phyloP scores from a whole-genome alignment of 1,284 basidiomycete genomes.

The Cutaneotrichosporon mucoides region DNA sequence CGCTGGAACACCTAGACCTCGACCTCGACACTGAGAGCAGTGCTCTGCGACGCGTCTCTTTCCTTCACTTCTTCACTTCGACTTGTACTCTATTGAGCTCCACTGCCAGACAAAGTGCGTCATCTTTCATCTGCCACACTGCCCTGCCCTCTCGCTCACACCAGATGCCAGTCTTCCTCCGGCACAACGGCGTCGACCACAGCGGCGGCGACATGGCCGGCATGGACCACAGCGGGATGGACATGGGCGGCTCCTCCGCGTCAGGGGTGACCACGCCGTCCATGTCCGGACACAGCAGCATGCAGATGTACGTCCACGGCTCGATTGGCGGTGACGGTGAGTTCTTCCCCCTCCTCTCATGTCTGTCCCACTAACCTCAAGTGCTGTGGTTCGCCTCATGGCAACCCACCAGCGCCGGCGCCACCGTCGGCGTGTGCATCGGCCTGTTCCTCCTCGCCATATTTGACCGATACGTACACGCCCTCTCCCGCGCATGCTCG shows the following conservation, averaged over 20 bases:
- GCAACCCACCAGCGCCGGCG: constrained; percentile 62
- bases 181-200: background rate
- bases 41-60: too few species aligned
- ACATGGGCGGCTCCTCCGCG: too few species aligned
- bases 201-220: background rate
- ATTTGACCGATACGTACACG: constrained; percentile 63
- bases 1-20: too few species aligned
- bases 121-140: too few species aligned
- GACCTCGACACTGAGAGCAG: too few species aligned
- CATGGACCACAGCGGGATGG: background rate
- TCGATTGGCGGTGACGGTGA: constrained; percentile 30
- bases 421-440: constrained; percentile 68
- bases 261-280: too few species aligned
- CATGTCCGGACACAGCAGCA: background rate
- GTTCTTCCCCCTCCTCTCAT: background rate
- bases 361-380: constrained; percentile 10
- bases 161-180: background rate
- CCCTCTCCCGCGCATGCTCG: constrained; percentile 56
- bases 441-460: constrained; percentile 63
- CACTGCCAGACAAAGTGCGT: too few species aligned
- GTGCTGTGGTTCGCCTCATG: constrained; percentile 63
- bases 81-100: too few species aligned
- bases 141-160: too few species aligned
- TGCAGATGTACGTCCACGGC: constrained; percentile 35
- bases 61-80: too few species aligned